Evolutionary conservation across 306 rosid genomes (phyloP), one percentile per base, ranked within the genome.

Genomic region (Acmispon strigosus): DNA sequence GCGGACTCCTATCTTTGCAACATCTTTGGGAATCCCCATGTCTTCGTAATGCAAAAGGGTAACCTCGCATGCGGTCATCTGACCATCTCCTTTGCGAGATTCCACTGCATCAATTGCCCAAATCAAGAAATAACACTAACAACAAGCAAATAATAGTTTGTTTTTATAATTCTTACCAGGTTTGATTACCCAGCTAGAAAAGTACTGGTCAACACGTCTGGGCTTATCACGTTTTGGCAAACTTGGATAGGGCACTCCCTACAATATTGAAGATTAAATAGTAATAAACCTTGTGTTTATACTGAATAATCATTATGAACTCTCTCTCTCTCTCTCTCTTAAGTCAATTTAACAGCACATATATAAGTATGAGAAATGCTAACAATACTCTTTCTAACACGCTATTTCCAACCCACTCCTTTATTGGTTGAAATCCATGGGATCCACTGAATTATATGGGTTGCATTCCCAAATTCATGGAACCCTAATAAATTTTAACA

Each of bases 11-110:
- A 89, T 72, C 88, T 95, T 95, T 0, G 97, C 99, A 69, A 91
- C 99, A 52, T 95, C 99, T 79, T 95, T 95, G 44, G 99, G 99
- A 66, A 95, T 95, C 52, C 99, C 99, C 99, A 95, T 95, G 84
- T 95, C 99, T 81, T 95, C 99, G 4, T 91, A 74, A 72, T 95
- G 99, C 50, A 91, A 64, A 9, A 95, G 96, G 78, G 81, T 91
- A 52, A 95, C 96, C 96, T 95, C 99, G 6, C 96, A 91, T 7
- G 97, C 96, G 48, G 96, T 77, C 76, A 88, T 29, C 80, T 87
- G 92, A 19, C 97, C 99, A 70, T 95, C 97, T 27, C 92, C 95
- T 78, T 87, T 91, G 62, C 92, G 87, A 72, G 99, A 95, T 77
- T 91, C 96, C 83, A 81, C 99, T 95, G 91, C 81, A 68, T 67